Base-by-base conservation (phyloP, 2,329 filamentous ascomycete genomes). In the Diaporthe citriasiana region DNA sequence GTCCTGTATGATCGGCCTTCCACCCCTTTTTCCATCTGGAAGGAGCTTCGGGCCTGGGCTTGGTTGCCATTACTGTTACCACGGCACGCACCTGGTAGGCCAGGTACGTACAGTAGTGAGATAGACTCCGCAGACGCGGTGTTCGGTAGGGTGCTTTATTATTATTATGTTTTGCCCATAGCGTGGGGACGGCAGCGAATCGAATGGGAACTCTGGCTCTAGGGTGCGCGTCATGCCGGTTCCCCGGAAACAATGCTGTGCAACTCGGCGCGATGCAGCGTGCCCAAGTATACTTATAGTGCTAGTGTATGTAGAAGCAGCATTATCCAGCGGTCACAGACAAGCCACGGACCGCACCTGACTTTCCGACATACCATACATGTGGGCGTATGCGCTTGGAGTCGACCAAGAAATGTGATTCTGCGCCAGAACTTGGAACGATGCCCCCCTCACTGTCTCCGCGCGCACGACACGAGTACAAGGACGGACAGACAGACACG, bases 181-280 rank as follows among this genome's bases (percentile, higher is more conserved):
- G 63, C 63, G 33, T 27, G 47, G 47, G 63, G 33, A 40, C 22
- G 63, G 33, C 63, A 40, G 47, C 63, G 63, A 68, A 68, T 68
- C 63, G 63, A 68, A 68, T 33, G 45, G 47, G 9, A 53, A 22
- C n/a, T 40, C 25, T 27, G 22, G 63, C 30, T 40, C 63, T 53
- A 53, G 63, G 47, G 45, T 68, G 63, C 63, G 63, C 63, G 47
- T 68, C 63, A 38, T 68, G 63, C 63, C 63, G 63, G 63, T 53
- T 40, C 63, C 63, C 63, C 63, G 47, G 63, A 53, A 53, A 68
- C 63, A 30, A 68, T 68, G 63, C 63, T 53, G 47, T 68, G 63
- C 47, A 40, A 53, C 63, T 45, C 45, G 35, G 63, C 63, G 63
- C 45, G 63, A 22, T 66, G 63, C 60, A 33, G 42, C 60, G 7